These are phyloP conservation scores for Phallus indusiatus DNA, from an alignment of 768 basidiomycete genomes.

Conservation along the genomic window DNA sequence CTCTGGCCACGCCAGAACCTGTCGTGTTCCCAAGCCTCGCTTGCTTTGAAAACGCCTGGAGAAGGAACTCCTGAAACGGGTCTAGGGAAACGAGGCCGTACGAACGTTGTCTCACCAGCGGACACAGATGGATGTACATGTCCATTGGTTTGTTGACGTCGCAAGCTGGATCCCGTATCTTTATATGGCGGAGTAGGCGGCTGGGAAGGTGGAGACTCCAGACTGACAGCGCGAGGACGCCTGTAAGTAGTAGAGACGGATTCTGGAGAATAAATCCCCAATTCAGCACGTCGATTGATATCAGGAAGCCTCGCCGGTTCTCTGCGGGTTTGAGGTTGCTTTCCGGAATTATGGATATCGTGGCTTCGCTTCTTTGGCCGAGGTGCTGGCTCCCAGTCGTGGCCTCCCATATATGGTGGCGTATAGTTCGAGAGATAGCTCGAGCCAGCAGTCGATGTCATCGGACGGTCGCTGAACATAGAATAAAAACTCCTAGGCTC, in stretches of 20 bases:
- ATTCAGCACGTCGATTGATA: not conserved
- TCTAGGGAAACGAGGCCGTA: slow-evolving; percentile 51
- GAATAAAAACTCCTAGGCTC: not conserved
- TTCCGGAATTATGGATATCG: not conserved
- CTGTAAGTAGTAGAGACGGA: not conserved
- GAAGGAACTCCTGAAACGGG: slow-evolving; percentile 4
- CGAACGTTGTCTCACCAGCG: slow-evolving; percentile 46
- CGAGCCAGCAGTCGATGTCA: not conserved
- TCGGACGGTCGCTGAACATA: not conserved
- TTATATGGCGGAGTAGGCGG: slow-evolving; percentile 1
- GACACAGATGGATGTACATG: not conserved
- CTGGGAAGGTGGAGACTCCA: slow-evolving; percentile 2
- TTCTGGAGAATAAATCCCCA: not conserved
- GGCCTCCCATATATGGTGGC: not conserved
- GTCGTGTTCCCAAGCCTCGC: slow-evolving; percentile 82
- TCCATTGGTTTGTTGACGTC: not conserved
- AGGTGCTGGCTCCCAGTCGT: not conserved
- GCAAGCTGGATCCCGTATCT: not conserved
- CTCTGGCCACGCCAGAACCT: slow-evolving; percentile 77
- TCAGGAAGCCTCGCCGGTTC: not conserved
- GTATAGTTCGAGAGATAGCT: not conserved
- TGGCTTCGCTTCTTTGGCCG: not conserved
- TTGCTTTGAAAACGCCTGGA: slow-evolving; percentile 53
- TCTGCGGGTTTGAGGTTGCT: not conserved
- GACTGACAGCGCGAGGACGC: slow-evolving; percentile 2